phyloP scores from a whole-genome alignment of 1,139 yeast species.

The Magnusiomyces tetraspermus region DNA sequence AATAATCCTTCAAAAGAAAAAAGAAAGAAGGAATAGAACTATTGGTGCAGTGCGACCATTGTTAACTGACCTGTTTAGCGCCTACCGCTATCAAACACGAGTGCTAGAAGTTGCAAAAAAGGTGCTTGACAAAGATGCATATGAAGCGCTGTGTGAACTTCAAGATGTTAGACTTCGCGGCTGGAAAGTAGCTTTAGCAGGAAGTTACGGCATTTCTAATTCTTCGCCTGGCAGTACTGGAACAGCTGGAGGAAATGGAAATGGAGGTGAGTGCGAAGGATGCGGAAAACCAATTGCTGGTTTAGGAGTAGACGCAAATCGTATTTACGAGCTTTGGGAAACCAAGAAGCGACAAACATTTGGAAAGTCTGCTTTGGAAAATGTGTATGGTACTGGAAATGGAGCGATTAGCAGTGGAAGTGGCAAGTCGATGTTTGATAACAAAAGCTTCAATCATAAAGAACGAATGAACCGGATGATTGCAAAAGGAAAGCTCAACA shows the following conservation, averaged over 20 bases:
- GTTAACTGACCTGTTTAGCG: conserved; percentile 52
- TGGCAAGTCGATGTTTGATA: not conserved
- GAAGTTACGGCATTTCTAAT: conserved; percentile 20
- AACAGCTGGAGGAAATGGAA: not conserved
- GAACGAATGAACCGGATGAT: not conserved
- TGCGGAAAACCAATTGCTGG: conserved; percentile 68
- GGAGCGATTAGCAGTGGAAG: not conserved
- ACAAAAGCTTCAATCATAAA: not conserved
- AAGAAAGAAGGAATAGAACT: conserved; percentile 13
- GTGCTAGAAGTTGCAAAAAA: conserved; percentile 45
- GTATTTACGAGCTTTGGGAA: conserved; percentile 30
- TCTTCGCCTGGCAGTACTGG: not conserved
- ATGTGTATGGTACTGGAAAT: not conserved
- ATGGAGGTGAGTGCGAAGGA: conserved; percentile 45
- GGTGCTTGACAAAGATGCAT: conserved; percentile 48
- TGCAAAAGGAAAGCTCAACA: not conserved
- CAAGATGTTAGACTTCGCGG: conserved; percentile 42
- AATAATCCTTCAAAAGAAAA: conserved; percentile 13
- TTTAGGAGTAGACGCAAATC: conserved; percentile 37
- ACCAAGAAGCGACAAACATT: conserved; percentile 5
- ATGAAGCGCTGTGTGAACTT: conserved; percentile 37
- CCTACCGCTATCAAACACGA: conserved; percentile 55
- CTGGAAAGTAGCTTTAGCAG: conserved; percentile 45
- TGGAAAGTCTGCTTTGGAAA: not conserved
- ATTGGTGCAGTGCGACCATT: conserved; percentile 44